Evolutionary conservation across 1,284 basidiomycete species (phyloP).

Genomic region (Apiotrichum akiyoshidainum): DNA sequence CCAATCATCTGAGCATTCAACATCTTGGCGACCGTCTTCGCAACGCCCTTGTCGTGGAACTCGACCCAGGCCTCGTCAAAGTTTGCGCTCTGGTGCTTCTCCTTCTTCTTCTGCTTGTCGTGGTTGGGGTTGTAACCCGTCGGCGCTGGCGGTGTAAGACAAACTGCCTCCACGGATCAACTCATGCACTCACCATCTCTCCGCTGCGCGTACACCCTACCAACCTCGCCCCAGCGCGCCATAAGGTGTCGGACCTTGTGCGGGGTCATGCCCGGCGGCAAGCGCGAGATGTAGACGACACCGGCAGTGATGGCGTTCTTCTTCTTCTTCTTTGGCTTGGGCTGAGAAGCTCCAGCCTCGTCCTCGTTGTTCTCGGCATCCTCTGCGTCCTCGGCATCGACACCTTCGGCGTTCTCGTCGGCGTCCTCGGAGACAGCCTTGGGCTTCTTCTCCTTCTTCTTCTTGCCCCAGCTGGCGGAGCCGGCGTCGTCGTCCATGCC

Average conservation of each 20-base stretch:
- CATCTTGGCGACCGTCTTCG: slow-evolving; percentile 86
- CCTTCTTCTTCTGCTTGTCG: slow-evolving; percentile 29
- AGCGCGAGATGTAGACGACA: slow-evolving; percentile 89
- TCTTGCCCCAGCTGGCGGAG: not conserved
- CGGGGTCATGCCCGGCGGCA: slow-evolving; percentile 98
- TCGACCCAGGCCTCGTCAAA: slow-evolving; percentile 99
- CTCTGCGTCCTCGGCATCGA: not conserved
- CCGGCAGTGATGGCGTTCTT: slow-evolving; percentile 55
- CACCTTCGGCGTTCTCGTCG: not conserved
- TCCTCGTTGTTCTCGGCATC: not conserved
- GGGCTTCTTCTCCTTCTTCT: not conserved
- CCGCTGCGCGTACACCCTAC: slow-evolving; percentile 80
- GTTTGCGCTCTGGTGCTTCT: slow-evolving; percentile 74
- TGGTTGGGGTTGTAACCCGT: slow-evolving; percentile 38
- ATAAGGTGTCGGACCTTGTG: slow-evolving; percentile 92
- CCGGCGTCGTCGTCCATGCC: slow-evolving; percentile 6
- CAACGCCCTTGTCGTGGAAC: slow-evolving; percentile 88
- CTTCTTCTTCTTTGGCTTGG: slow-evolving; percentile 30
- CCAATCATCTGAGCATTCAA: slow-evolving; percentile 95
- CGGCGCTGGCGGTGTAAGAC: slow-evolving; percentile 24
- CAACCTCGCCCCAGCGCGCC: slow-evolving; percentile 76
- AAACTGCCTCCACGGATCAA: no score
- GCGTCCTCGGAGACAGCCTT: not conserved
- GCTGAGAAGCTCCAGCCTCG: not conserved
- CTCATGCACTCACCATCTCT: slow-evolving; percentile 59